Evolutionary conservation across 2,329 filamentous ascomycete genomes (phyloP).

Genomic region (Cadophora malorum): DNA sequence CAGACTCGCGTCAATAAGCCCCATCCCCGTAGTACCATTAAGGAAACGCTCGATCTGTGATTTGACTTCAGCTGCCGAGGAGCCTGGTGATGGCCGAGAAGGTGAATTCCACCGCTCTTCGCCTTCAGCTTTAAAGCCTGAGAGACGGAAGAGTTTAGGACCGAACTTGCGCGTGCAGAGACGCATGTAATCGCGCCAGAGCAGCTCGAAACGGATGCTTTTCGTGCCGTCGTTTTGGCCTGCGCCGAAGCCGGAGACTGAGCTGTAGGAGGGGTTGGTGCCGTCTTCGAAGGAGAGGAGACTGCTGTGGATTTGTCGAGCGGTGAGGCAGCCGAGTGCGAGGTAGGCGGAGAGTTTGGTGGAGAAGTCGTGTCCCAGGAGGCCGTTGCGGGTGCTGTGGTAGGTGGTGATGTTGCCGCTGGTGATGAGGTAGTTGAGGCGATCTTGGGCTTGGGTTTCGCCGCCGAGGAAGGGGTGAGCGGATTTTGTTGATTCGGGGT

Average conservation of each 20-base stretch:
- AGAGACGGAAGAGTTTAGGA: conserved; percentile 65
- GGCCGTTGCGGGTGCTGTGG: conserved; percentile 73
- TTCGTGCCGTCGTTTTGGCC: conserved; percentile 77
- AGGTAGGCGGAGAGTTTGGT: conserved; percentile 80
- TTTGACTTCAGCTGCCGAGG: conserved; percentile 51
- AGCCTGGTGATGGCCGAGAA: conserved; percentile 33
- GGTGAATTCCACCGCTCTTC: conserved; percentile 45
- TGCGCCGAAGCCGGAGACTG: conserved; percentile 59
- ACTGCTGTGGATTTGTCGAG: conserved; percentile 73
- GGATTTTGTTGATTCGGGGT: conserved; percentile 60
- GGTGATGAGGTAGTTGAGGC: conserved; percentile 65
- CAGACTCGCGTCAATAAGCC: conserved; percentile 78
- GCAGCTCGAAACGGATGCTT: conserved; percentile 72
- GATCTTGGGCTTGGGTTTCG: conserved; percentile 63
- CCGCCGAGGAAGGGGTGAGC: conserved; percentile 74
- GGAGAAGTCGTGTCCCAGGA: conserved; percentile 73
- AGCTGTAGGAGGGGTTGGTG: conserved; percentile 39
- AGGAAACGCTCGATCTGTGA: conserved; percentile 64
- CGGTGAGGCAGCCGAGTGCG: conserved; percentile 73
- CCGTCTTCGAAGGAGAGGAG: conserved; percentile 75
- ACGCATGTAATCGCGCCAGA: conserved; percentile 85
- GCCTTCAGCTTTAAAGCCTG: conserved; percentile 63
- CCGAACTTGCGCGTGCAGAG: conserved; percentile 76
- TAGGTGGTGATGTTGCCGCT: conserved; percentile 68
- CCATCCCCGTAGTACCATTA: conserved; percentile 74